Base-by-base conservation (phyloP, 2,329 filamentous ascomycete species). In the Fusarium miscanthi region DNA sequence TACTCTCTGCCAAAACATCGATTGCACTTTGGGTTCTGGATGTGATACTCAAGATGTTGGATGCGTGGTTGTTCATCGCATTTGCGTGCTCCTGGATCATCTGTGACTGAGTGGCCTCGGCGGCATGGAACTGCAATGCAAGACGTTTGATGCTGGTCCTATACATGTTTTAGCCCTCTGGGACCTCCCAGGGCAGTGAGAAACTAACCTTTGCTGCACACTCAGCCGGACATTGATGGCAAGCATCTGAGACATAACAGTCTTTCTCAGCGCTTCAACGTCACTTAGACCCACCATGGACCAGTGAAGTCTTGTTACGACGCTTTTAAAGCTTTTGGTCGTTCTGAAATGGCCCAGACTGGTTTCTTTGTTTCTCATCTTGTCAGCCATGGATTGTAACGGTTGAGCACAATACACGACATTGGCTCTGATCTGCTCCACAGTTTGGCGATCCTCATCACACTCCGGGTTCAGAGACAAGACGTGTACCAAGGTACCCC, bases 251-350 rank as follows among this genome's bases (percentile, higher is more conserved):
- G 57, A 59, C 19, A 59, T 9, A 5, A 59, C 4, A 2, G 14
- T 42, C 27, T 59, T 14, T 13, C 46, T 37, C 1, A 59, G 10
- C 13, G 3, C 14, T 5, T 54, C 10, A 6, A 59, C 2, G 16
- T 59, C 57, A 0, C 14, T 14, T 8, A n/a, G 30, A 5, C 17
- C 46, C 6, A 59, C 11, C 46, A 59, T 23, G 4, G 57, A 42
- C 46, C 37, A 59, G n/a, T 59, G 46, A 3, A 54, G 57, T 3
- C 37, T 54, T 5, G 49, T 31, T 0, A 37, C 30, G 3, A 54
- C n/a, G 4, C 13, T 33, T 0, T 8, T 8, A 5, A 54, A n/a
- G 2, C 19, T 33, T 10, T 6, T 53, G 0, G 45, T 41, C 2
- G 30, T 33, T 19, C 6, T 54, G 6, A 59, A 59, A 2, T 54